A percentile compares a stretch with the other conserved stretches of the same genome.
Evolutionary conservation across 1,139 yeast species (phyloP).

Genomic region (Sugiyamaella paludigena): DNA sequence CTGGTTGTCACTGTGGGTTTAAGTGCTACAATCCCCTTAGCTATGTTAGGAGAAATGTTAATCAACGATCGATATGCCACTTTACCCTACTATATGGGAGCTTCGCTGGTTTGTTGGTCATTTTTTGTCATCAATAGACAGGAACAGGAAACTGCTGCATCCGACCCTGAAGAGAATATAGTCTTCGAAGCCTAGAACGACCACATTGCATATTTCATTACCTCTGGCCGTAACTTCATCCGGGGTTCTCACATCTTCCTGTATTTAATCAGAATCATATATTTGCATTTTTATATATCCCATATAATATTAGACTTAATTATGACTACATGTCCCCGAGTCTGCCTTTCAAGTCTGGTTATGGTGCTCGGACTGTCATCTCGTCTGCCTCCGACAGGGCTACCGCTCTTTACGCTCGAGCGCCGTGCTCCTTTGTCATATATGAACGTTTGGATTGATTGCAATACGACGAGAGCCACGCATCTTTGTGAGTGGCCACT

Average conservation of each 20-base stretch:
- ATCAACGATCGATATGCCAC: constrained; percentile 64
- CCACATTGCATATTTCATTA: not conserved
- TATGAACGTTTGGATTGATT: no score
- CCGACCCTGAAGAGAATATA: constrained; percentile 7
- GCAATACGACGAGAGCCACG: no score
- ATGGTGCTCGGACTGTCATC: no score
- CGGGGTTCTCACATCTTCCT: not conserved
- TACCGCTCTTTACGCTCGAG: no score
- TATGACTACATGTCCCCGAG: no score
- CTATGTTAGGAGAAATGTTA: constrained; percentile 86
- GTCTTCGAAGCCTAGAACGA: constrained; percentile 10
- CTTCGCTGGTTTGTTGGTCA: constrained; percentile 72
- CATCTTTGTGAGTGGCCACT: no score
- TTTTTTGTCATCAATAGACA: constrained; percentile 79
- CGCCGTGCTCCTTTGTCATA: no score
- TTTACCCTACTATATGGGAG: constrained; percentile 69
- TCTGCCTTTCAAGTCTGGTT: no score
- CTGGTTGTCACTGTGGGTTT: constrained; percentile 93
- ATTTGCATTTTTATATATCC: not conserved
- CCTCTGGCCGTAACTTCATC: not conserved
- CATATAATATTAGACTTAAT: no score
- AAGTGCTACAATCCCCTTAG: constrained; percentile 88
- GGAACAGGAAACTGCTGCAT: constrained; percentile 54
- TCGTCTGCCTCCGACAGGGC: no score
- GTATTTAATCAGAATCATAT: not conserved